phyloP scores from a whole-genome alignment of 2,329 filamentous ascomycete species.

The Decorospora gaudefroyi region DNA sequence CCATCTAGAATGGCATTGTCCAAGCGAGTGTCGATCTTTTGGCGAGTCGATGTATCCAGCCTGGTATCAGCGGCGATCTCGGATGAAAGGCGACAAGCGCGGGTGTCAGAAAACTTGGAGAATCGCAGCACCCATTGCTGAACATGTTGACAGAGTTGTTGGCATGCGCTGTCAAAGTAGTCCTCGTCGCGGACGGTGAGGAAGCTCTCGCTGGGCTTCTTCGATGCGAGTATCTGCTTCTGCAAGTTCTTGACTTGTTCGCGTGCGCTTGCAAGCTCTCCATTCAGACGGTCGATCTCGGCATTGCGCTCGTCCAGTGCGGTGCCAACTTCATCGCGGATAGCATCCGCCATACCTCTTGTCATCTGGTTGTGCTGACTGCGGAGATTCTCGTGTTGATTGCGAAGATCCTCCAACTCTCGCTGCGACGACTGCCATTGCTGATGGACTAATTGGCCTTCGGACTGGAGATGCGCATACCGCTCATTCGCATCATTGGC shows the following conservation, averaged over 20 bases:
- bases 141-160: constrained; percentile 92
- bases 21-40: constrained; percentile 90
- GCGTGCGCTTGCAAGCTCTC: constrained; percentile 73
- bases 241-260: constrained; percentile 65
- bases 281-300: constrained; percentile 77
- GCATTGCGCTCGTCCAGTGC: constrained; percentile 79
- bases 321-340: constrained; percentile 64
- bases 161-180: constrained; percentile 92
- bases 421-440: constrained; percentile 64
- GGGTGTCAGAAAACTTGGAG: constrained; percentile 95
- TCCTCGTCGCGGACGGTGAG: constrained; percentile 84
- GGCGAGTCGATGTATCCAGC: constrained; percentile 50
- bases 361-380: constrained; percentile 66
- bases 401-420: constrained; percentile 71
- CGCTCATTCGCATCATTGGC: constrained; percentile 75
- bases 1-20: constrained; percentile 95
- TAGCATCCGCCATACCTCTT: constrained; percentile 64
- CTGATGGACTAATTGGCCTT: constrained; percentile 61
- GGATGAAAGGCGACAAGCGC: constrained; percentile 77
- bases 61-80: constrained; percentile 71
- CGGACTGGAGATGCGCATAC: constrained; percentile 67
- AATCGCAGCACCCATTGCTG: constrained; percentile 98
- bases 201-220: constrained; percentile 69
- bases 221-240: constrained; percentile 61
- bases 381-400: constrained; percentile 68